Base-by-base conservation (phyloP, 768 basidiomycete species). In the Collybiopsis confluens region DNA sequence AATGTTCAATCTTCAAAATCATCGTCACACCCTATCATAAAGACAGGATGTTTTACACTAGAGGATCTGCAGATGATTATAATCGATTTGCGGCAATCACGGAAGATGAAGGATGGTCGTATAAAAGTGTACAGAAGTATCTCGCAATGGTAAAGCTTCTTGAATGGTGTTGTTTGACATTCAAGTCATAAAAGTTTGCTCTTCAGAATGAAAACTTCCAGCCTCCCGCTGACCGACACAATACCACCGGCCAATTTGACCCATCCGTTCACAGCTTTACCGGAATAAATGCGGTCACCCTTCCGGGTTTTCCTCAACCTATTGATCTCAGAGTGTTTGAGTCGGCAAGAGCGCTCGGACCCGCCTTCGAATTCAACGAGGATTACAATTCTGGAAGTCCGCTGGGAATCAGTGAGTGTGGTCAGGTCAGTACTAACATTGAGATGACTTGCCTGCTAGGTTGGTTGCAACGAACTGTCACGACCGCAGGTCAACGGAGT, bases 371-470 rank as follows among this genome's bases (percentile, higher is more conserved):
- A 2, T 77, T 65, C 57, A 74, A 73, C 54, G 24, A 61, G 16
- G 78, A 79, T 57, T 63, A 64, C 50, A 76, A 78, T 54, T 66
- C 69, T 24, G 78, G 78, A 8, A 62, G 59, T 9, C 67, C 68
- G 0, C 45, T 76, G 4, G 78, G 78, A 2, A 42, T 76, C 41
- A 69, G 77, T 76, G 40, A 33, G 30, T 44, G 68, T 11, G 6
- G 3, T 15, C 21, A 7, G 11, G 38, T n/a, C 9, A 21, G 35
- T 33, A 15, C 3, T 7, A 23, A 21, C 5, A 4, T 7, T 21
- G 18, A n/a, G 5, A 20, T 6, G n/a, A 15, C 38, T 36, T 8
- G 35, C 8, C 16, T 36, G 8, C 8, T 8, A 63, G 64, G 59
- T 18, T 65, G 57, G 52, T 13, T 56, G 24, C 63, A 61, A 43